Conservation (phyloP, 805 yeast species). For the Priceomyces haplophilus region DNA sequence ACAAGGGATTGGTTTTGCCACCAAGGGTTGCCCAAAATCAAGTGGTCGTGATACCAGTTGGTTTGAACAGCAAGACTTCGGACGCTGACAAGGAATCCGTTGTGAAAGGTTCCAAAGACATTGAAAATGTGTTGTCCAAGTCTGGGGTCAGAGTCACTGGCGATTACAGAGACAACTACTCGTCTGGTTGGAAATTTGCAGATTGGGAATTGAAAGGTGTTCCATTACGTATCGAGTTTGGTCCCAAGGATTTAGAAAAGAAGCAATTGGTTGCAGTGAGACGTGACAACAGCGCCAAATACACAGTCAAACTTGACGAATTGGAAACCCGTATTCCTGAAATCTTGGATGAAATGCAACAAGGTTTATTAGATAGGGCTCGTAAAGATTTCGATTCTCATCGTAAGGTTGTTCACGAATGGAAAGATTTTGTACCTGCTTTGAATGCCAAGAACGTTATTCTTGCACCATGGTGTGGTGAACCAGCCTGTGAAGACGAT, state of each 20-base stretch:
- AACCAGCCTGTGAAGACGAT: slow-evolving; percentile 89
- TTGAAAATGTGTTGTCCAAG: slow-evolving; percentile 58
- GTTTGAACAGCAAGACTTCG: slow-evolving; percentile 82
- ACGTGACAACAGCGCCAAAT: slow-evolving; percentile 84
- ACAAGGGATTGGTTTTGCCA: slow-evolving; percentile 96
- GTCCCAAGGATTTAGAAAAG: slow-evolving; percentile 90
- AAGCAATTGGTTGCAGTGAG: slow-evolving; percentile 83
- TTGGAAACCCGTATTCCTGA: slow-evolving; percentile 67
- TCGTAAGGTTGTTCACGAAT: slow-evolving; percentile 73
- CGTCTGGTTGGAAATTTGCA: slow-evolving; percentile 98
- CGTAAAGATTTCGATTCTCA: slow-evolving; percentile 81
- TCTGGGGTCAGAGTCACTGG: slow-evolving; percentile 73
- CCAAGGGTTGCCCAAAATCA: slow-evolving; percentile 95
- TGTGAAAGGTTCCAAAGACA: slow-evolving; percentile 62
- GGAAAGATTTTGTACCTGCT: slow-evolving; percentile 91
- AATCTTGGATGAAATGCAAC: slow-evolving; percentile 79
- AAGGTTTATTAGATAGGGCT: slow-evolving; percentile 70
- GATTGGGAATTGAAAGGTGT: slow-evolving; percentile 96
- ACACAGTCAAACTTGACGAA: slow-evolving; percentile 59
- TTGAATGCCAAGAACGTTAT: slow-evolving; percentile 89
- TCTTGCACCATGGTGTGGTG: slow-evolving; percentile 97
- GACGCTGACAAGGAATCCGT: slow-evolving; percentile 71
- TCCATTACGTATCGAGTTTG: slow-evolving; percentile 90
- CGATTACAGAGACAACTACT: slow-evolving; percentile 90
- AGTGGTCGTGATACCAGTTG: slow-evolving; percentile 92